Percentiles rank a stretch among this genome's conserved stretches.
Evolutionary conservation across 352 stramenopile genomes (phyloP).

Genomic region (Phytophthora tentaculata): DNA sequence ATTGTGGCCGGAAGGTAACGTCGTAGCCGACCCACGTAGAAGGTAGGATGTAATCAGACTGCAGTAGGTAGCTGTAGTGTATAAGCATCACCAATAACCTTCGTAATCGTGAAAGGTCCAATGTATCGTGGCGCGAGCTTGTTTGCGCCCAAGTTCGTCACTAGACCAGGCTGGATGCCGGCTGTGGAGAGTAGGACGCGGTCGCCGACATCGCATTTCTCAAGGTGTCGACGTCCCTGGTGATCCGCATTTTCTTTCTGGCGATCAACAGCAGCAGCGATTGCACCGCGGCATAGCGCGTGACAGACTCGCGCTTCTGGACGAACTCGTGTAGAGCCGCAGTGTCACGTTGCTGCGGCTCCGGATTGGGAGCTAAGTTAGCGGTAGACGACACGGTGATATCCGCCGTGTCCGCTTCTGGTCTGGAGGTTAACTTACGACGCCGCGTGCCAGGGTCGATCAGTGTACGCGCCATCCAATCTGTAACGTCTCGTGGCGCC

Average conservation of each 20-base stretch:
- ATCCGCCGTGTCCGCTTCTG: too few species aligned
- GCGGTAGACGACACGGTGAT: too few species aligned
- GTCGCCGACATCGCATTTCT: not conserved
- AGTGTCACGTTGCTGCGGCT: too few species aligned
- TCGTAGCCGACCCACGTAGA: not conserved
- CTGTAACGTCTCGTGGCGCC: too few species aligned
- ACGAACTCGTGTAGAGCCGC: too few species aligned
- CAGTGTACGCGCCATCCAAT: too few species aligned
- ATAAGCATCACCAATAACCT: not conserved
- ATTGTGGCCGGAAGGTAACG: not conserved
- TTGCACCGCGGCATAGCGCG: not conserved
- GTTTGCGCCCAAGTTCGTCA: not conserved
- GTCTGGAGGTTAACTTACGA: too few species aligned
- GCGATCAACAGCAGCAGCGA: not conserved
- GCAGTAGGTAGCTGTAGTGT: not conserved
- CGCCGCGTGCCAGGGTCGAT: not conserved
- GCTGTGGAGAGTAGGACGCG: not conserved
- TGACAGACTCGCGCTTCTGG: not conserved
- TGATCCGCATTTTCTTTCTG: not conserved
- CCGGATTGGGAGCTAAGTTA: too few species aligned
- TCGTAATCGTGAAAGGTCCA: not conserved
- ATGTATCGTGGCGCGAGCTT: not conserved
- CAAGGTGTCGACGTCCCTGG: not conserved
- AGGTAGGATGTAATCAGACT: not conserved
- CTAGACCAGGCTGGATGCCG: not conserved